A percentile compares a stretch with the other conserved stretches of the same genome.
phyloP scores from a whole-genome alignment of 1,284 basidiomycete species.

The Papiliotrema laurentii region DNA sequence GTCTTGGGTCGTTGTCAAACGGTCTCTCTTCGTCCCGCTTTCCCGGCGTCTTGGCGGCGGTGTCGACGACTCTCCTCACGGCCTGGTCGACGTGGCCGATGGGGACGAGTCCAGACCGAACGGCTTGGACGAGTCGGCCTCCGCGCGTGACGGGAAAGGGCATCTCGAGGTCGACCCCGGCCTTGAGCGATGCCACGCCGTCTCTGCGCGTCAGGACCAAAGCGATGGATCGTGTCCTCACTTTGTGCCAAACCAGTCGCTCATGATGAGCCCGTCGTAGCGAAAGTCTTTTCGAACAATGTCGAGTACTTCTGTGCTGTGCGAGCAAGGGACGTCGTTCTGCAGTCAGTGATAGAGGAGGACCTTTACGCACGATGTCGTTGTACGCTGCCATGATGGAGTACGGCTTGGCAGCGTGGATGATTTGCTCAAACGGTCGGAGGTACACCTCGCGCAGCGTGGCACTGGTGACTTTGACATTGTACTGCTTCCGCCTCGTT shows the following conservation, averaged over 20 bases:
- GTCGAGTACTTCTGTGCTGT: not conserved
- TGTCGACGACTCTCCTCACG: not conserved
- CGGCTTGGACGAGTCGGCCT: not conserved
- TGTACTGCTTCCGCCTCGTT: conserved; percentile 19
- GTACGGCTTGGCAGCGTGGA: not conserved
- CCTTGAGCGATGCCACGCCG: not conserved
- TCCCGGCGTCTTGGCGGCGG: not conserved
- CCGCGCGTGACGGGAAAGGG: not conserved
- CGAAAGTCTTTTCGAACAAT: conserved; percentile 1
- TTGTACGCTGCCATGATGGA: conserved; percentile 4
- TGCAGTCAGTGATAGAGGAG: not conserved
- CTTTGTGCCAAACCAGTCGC: conserved; percentile 5
- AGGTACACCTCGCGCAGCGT: conserved; percentile 76
- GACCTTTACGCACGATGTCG: not conserved
- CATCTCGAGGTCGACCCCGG: conserved; percentile 2
- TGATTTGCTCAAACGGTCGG: conserved; percentile 64
- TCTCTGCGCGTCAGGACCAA: not conserved
- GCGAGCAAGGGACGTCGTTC: not conserved
- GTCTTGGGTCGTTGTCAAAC: not conserved
- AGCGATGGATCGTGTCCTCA: not conserved
- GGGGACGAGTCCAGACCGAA: not conserved
- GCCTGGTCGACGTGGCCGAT: not conserved
- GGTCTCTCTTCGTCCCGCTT: not conserved
- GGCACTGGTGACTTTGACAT: conserved; percentile 53
- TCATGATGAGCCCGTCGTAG: conserved; percentile 1